These are phyloP conservation scores for Raddia guianensis DNA, from an alignment of 176 grass and related monocot species.

Conservation along the genomic window DNA sequence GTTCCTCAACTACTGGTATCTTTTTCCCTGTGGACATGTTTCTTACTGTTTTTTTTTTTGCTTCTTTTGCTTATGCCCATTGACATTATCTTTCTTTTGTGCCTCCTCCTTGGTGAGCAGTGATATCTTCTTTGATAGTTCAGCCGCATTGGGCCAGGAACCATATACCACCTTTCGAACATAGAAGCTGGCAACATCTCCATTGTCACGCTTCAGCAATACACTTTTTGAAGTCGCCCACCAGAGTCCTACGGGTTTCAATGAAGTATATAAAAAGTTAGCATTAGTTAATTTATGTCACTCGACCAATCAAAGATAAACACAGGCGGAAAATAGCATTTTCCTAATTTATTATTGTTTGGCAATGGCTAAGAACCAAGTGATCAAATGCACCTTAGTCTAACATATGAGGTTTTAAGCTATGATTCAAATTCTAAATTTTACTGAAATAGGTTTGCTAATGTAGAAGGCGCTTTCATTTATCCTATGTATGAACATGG, in stretches of 20 bases:
- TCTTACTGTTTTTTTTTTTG: conserved; percentile 41
- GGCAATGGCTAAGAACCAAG: conserved; percentile 6
- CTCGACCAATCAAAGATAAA: conserved; percentile 13
- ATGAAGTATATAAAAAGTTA: background rate
- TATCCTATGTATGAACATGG: too few species aligned
- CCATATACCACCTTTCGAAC: conserved; percentile 57
- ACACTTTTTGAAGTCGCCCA: conserved; percentile 58
- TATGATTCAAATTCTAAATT: too few species aligned
- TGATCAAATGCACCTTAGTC: conserved; percentile 50
- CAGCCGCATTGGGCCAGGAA: conserved; percentile 4
- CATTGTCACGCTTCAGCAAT: conserved; percentile 55
- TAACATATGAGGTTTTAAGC: too few species aligned
- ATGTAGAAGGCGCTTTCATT: too few species aligned
- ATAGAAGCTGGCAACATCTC: conserved; percentile 44
- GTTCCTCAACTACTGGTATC: conserved; percentile 18
- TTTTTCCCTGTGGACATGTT: conserved; percentile 32
- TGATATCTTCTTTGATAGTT: conserved; percentile 45
- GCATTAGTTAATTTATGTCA: background rate
- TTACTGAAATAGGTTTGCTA: too few species aligned
- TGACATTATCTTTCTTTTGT: conserved; percentile 23
- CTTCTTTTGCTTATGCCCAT: conserved; percentile 41
- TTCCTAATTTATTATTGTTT: background rate
- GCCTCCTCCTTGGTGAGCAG: background rate
- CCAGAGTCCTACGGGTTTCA: conserved; percentile 56
- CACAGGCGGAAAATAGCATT: background rate